Evolutionary conservation across 352 stramenopile genomes (phyloP), one percentile per base, ranked within the genome.

Genomic region (Pythium apleroticum): DNA sequence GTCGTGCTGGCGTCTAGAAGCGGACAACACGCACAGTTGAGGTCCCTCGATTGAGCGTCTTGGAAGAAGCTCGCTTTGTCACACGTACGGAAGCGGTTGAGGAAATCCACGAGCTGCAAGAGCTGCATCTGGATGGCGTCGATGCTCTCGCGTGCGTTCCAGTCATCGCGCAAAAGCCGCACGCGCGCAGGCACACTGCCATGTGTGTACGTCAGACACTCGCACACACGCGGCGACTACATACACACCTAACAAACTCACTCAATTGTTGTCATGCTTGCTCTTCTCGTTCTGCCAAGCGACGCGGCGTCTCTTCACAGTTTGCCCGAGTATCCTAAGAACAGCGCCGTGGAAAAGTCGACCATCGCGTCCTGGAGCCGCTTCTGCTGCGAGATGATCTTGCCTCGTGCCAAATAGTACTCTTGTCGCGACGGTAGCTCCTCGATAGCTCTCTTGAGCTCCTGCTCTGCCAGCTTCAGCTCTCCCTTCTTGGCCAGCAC

Each of bases 291-390:
- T 50, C 43, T 28, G 43, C 43, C 43, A 50, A 50, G 20, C 43
- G 43, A 17, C 43, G 19, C 24, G 65, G 19, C 19, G 65, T 19
- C 52, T 43, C 11, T 71, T 86, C 80, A 93, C 19, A 93, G 50
- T 59, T 88, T 88, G 19, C 77, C 82, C 54, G 87, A 80, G 54
- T 90, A 91, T 17, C 84, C 84, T 17, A 93, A 72, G 57, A 80
- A 77, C 24, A 93, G 71, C 15, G 81, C 84, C 0, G 82, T 89
- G 15, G 82, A 88, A 65, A 90, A 93, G 54, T 93, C 79, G 30
- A 91, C 79, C 82, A 93, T 90, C 3, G 84, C 82, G 54, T 91
- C 84, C 43, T 91, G 82, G 49, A 91, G 62, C 4, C 80, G 80
- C 68, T 90, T 90, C 39, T 90, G 84, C 50, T 86, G 66, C 31